Conservation (phyloP, 495 filamentous ascomycete genomes). For the Pyrenula aspistea region DNA sequence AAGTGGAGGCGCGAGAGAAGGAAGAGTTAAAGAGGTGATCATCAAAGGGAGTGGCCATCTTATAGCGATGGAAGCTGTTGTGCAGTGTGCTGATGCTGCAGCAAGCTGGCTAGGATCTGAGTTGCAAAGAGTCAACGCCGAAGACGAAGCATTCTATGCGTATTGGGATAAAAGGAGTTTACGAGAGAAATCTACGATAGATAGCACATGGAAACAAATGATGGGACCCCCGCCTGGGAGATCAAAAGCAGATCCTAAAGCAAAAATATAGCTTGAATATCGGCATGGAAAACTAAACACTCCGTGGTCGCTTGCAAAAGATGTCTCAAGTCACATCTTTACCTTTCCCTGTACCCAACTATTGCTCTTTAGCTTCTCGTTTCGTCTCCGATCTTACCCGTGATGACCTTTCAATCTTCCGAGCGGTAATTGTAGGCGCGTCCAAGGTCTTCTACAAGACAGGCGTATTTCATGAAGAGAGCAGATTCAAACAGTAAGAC, state of each 20-base stretch:
- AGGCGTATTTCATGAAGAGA: too few species aligned
- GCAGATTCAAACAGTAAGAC: too few species aligned
- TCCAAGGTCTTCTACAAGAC: too few species aligned
- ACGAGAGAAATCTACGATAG: constrained; percentile 45
- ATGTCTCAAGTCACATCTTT: too few species aligned
- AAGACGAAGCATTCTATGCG: constrained; percentile 46
- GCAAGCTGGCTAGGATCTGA: constrained; percentile 52
- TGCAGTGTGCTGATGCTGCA: constrained; percentile 48
- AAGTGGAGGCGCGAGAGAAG: constrained; percentile 38
- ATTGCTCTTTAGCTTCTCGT: too few species aligned
- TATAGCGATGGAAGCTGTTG: constrained; percentile 68
- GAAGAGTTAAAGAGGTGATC: constrained; percentile 56
- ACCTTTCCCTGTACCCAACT: too few species aligned
- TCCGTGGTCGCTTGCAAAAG: too few species aligned
- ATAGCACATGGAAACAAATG: constrained; percentile 40
- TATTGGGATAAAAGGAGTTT: constrained; percentile 37
- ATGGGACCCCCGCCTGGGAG: constrained; percentile 30
- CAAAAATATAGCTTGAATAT: background rate
- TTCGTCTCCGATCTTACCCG: too few species aligned
- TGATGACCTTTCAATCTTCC: too few species aligned
- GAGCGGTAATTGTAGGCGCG: too few species aligned
- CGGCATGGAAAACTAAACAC: too few species aligned
- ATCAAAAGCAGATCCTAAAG: background rate
- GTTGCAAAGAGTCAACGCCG: constrained; percentile 47
- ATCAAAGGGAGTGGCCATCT: constrained; percentile 66